phyloP scores from a whole-genome alignment of 805 yeast species.

The Saccharomycopsis oosterbeekiorum region DNA sequence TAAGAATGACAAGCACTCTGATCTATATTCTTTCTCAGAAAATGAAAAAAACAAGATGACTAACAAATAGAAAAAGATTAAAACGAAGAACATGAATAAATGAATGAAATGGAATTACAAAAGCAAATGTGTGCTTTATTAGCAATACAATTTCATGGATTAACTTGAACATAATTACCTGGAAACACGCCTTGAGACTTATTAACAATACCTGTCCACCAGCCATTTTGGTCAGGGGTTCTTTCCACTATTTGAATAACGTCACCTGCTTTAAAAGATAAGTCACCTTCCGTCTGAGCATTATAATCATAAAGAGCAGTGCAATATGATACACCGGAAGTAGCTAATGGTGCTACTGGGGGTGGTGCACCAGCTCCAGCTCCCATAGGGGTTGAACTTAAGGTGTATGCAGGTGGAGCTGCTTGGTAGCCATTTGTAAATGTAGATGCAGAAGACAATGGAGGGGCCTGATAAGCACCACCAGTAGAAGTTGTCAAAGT shows the following conservation, averaged over 20 bases:
- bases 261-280: conserved; percentile 81
- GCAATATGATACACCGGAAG: conserved; percentile 47
- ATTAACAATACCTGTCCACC: conserved; percentile 93
- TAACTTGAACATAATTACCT: conserved; percentile 86
- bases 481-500: background rate
- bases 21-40: background rate
- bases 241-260: conserved; percentile 74
- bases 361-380: conserved; percentile 2
- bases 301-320: conserved; percentile 86
- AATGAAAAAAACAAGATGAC: background rate
- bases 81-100: background rate
- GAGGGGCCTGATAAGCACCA: background rate
- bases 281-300: conserved; percentile 91
- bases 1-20: background rate
- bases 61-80: background rate
- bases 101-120: background rate
- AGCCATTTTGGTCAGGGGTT: conserved; percentile 78
- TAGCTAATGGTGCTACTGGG: conserved; percentile 26
- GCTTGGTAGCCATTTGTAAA: background rate
- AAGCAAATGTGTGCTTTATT: no score
- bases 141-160: conserved; percentile 22
- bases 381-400: background rate
- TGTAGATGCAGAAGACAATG: background rate
- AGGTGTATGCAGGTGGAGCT: conserved; percentile 2
- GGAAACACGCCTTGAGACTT: conserved; percentile 92